Evolutionary conservation across 345 rosid species (phyloP).

Genomic region (Garcia nutans): DNA sequence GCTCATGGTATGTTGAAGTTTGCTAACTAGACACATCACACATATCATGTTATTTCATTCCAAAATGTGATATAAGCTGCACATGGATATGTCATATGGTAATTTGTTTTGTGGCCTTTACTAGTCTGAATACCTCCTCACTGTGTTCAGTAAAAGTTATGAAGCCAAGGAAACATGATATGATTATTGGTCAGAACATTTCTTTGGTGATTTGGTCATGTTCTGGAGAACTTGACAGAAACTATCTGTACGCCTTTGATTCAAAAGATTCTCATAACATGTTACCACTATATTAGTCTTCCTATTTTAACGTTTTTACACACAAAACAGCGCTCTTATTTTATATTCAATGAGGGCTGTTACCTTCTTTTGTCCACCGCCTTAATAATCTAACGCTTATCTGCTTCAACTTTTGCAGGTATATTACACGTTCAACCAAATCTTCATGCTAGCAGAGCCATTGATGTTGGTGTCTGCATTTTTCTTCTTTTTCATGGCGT

Average conservation of each 20-base stretch:
- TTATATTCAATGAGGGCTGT: neutral
- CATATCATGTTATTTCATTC: neutral
- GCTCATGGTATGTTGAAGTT: neutral
- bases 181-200: neutral
- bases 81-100: neutral
- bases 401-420: conserved; percentile 47
- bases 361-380: neutral
- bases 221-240: neutral
- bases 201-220: neutral
- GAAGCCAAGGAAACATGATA: neutral
- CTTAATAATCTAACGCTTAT: neutral
- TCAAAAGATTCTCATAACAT: neutral
- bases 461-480: conserved; percentile 71
- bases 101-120: neutral
- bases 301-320: neutral
- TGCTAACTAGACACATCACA: neutral
- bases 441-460: conserved; percentile 99
- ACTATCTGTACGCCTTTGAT: neutral
- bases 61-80: neutral
- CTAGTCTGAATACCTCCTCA: neutral
- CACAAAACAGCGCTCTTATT: neutral
- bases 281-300: neutral
- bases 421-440: conserved; percentile 84
- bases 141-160: neutral
- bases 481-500: conserved; percentile 76